Conservation (phyloP, 352 stramenopile species). For the Phytophthora fragariaefolia region DNA sequence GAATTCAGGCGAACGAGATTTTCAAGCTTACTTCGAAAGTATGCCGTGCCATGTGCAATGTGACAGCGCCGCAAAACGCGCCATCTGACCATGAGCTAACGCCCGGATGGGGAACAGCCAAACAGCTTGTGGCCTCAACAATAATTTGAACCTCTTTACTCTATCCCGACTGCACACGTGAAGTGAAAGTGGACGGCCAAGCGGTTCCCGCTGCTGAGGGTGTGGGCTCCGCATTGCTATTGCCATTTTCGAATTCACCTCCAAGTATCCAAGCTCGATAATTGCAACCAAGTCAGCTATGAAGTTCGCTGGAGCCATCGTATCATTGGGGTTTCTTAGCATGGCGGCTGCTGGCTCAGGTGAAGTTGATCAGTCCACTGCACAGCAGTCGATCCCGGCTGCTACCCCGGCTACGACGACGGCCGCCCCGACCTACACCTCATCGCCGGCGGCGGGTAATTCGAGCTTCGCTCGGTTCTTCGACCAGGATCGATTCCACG, state of each 20-base stretch:
- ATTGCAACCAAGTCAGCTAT: constrained; percentile 16
- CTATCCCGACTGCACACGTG: constrained; percentile 33
- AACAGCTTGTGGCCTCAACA: constrained; percentile 19
- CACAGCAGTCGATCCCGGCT: constrained; percentile 21
- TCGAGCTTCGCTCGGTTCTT: constrained; percentile 46
- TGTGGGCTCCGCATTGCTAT: constrained; percentile 6
- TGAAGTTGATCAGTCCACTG: constrained; percentile 13
- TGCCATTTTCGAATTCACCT: constrained; percentile 32
- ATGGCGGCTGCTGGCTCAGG: constrained; percentile 17
- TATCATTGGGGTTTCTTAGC: constrained; percentile 22
- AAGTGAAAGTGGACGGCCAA: constrained; percentile 18
- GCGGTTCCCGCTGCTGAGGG: constrained; percentile 1
- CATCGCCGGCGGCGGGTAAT: background rate
- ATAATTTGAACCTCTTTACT: constrained; percentile 13
- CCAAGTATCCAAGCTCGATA: constrained; percentile 5
- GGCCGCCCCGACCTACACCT: background rate
- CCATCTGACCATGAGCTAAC: constrained; percentile 25
- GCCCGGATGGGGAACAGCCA: constrained; percentile 21
- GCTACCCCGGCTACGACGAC: constrained; percentile 15
- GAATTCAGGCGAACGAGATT: constrained; percentile 19
- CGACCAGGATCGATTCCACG: constrained; percentile 40
- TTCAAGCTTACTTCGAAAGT: too few species aligned
- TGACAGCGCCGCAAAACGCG: background rate
- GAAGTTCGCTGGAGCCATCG: constrained; percentile 25
- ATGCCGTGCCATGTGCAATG: constrained; percentile 13